These are phyloP conservation scores for Penicillium sp. DNA, from an alignment of 2,329 filamentous ascomycete genomes.

Conservation along the genomic window DNA sequence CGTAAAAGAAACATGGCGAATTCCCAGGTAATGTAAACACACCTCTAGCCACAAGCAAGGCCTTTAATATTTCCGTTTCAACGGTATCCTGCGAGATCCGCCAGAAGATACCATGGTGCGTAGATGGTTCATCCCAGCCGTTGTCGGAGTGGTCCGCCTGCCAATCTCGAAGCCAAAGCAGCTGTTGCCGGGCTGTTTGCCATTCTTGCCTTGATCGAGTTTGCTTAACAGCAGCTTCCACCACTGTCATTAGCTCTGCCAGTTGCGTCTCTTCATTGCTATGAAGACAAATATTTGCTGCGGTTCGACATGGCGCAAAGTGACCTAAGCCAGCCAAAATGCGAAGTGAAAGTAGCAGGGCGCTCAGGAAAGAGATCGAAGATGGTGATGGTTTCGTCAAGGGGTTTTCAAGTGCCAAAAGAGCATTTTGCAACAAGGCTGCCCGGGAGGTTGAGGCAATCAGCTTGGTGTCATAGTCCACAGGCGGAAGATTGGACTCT, in stretches of 20 bases:
- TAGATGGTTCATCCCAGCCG: conserved; percentile 23
- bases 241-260: conserved; percentile 48
- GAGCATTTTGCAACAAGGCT: conserved; percentile 39
- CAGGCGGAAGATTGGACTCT: conserved; percentile 23
- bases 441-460: conserved; percentile 37
- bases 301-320: conserved; percentile 31
- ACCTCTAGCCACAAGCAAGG: conserved; percentile 47
- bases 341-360: conserved; percentile 38
- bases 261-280: conserved; percentile 50
- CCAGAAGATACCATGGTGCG: conserved; percentile 45
- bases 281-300: conserved; percentile 49
- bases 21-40: conserved; percentile 7
- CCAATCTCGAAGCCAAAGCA: conserved; percentile 60
- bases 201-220: conserved; percentile 46
- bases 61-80: conserved; percentile 54
- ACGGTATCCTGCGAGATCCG: conserved; percentile 45
- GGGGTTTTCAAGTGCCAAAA: conserved; percentile 37
- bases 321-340: conserved; percentile 39
- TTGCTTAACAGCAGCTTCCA: conserved; percentile 44
- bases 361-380: conserved; percentile 39
- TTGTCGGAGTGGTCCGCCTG: conserved; percentile 30
- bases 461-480: conserved; percentile 28
- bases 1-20: not conserved
- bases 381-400: conserved; percentile 38
- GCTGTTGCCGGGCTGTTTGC: conserved; percentile 44